These are phyloP conservation scores for Colletotrichum echinochloae DNA, from an alignment of 2,329 filamentous ascomycete species.

Conservation along the genomic window DNA sequence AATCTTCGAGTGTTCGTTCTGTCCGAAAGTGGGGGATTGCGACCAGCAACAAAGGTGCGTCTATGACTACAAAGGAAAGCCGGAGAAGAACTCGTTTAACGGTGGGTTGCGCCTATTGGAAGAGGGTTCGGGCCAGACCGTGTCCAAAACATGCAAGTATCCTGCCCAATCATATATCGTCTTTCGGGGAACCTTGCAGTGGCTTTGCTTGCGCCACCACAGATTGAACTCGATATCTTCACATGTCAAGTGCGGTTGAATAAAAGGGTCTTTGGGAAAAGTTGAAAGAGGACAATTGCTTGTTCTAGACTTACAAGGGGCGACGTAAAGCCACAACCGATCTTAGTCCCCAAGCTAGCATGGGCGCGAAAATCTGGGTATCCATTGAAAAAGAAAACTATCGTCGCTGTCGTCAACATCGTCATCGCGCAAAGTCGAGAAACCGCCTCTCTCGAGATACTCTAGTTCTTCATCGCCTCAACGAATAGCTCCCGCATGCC, in stretches of 20 bases:
- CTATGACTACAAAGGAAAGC: neutral
- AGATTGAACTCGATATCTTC: neutral
- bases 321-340: constrained; percentile 6
- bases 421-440: constrained; percentile 14
- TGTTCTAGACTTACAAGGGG: constrained; percentile 5
- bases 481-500: constrained; percentile 86
- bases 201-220: neutral
- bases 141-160: neutral
- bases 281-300: no score
- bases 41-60: neutral
- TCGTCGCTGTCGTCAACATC: constrained; percentile 30
- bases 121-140: neutral
- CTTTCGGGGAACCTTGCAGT: no score
- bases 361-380: constrained; percentile 26
- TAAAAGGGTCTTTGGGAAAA: neutral
- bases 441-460: neutral
- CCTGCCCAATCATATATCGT: neutral
- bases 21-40: neutral
- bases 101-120: neutral
- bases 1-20: neutral
- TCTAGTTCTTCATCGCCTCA: constrained; percentile 67
- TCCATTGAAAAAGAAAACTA: constrained; percentile 31
- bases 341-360: neutral
- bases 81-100: neutral
- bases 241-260: neutral